These are phyloP conservation scores for Fusarium albosuccineum DNA, from an alignment of 2,329 filamentous ascomycete genomes.

Conservation along the genomic window DNA sequence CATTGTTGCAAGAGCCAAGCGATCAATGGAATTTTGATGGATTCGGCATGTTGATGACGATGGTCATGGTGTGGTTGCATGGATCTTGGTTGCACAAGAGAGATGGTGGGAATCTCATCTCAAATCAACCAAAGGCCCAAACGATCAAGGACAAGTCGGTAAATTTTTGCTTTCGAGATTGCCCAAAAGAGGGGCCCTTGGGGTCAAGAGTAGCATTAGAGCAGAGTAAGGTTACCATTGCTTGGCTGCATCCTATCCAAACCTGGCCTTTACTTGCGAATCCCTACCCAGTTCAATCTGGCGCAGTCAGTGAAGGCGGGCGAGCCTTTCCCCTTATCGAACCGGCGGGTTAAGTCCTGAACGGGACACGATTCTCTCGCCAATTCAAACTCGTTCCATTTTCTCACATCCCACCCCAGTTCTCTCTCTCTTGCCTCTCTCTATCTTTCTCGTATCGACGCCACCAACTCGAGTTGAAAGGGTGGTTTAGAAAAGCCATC, in stretches of 20 bases:
- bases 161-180: constrained; percentile 9
- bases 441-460: constrained; percentile 8
- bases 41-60: constrained; percentile 7
- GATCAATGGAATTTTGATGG: constrained; percentile 2
- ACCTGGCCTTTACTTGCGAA: constrained; percentile 4
- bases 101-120: constrained; percentile 6
- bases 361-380: neutral
- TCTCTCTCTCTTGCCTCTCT: neutral
- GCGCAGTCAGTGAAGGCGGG: neutral
- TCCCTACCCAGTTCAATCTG: constrained; percentile 15
- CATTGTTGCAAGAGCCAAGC: constrained; percentile 12
- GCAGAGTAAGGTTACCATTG: neutral
- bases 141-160: neutral
- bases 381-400: constrained; percentile 16
- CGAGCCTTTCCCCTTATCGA: constrained; percentile 13
- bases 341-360: constrained; percentile 5
- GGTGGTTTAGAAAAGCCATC: neutral
- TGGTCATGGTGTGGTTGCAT: constrained; percentile 12
- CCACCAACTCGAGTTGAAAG: neutral
- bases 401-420: constrained; percentile 5
- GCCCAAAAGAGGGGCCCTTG: constrained; percentile 9
- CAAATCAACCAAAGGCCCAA: neutral
- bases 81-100: constrained; percentile 35
- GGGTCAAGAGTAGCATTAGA: constrained; percentile 3
- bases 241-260: constrained; percentile 3